These are phyloP conservation scores for Blastomyces parvus DNA, from an alignment of 2,329 filamentous ascomycete genomes.

Conservation along the genomic window DNA sequence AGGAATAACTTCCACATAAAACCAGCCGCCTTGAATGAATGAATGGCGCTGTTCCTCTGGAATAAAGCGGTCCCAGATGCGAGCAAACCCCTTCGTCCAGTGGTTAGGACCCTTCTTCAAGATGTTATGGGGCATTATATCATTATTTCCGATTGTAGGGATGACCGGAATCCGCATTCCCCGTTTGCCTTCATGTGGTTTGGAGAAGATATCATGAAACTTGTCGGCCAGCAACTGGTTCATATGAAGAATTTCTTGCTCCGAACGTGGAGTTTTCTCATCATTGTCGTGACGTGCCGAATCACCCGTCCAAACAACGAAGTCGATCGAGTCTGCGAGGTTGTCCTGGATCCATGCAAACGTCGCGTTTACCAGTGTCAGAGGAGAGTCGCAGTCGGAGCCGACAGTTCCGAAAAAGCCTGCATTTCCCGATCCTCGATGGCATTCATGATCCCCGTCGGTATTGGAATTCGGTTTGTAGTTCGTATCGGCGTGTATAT, in stretches of 20 bases:
- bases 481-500: conserved; percentile 83
- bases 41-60: conserved; percentile 85
- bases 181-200: conserved; percentile 32
- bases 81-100: conserved; percentile 67
- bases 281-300: conserved; percentile 85
- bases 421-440: conserved; percentile 64
- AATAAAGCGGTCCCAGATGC: conserved; percentile 79
- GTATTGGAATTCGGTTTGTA: conserved; percentile 73
- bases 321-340: conserved; percentile 70
- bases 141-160: conserved; percentile 92
- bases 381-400: conserved; percentile 78
- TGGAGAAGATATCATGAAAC: conserved; percentile 60
- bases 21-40: conserved; percentile 91
- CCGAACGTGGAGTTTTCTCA: conserved; percentile 64
- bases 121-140: conserved; percentile 95
- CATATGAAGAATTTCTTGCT: conserved; percentile 63
- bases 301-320: conserved; percentile 88
- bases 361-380: conserved; percentile 73
- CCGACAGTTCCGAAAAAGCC: conserved; percentile 78
- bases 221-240: conserved; percentile 69
- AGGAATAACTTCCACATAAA: conserved; percentile 84
- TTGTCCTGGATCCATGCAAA: conserved; percentile 79
- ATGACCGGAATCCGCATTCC: conserved; percentile 68
- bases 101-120: conserved; percentile 74
- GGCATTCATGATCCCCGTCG: conserved; percentile 60